Evolutionary conservation across 2,329 filamentous ascomycete genomes (phyloP).

Genomic region (Fusarium tricinctum): DNA sequence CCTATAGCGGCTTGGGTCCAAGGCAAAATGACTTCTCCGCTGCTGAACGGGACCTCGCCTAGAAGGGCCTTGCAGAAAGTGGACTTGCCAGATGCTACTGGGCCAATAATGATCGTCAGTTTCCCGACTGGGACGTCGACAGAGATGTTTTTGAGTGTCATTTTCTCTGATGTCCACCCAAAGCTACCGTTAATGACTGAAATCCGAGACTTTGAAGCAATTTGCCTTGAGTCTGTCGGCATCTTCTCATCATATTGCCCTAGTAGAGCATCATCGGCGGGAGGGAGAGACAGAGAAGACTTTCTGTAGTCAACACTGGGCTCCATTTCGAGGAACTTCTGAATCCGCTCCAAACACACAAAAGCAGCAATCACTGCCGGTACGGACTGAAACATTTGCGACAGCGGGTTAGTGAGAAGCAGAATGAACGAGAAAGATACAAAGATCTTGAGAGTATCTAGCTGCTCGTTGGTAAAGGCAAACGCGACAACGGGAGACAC

Average conservation of each 20-base stretch:
- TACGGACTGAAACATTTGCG: not conserved
- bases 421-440: not conserved
- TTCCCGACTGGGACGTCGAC: not conserved
- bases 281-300: conserved; percentile 2
- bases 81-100: conserved; percentile 3
- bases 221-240: not conserved
- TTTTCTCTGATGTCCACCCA: conserved; percentile 1
- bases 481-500: conserved; percentile 9
- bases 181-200: conserved; percentile 3
- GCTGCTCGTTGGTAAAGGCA: conserved; percentile 3
- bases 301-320: conserved; percentile 2
- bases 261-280: not conserved
- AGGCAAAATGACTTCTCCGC: not conserved
- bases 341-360: conserved; percentile 1
- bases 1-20: conserved; percentile 2
- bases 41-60: conserved; percentile 2
- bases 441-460: conserved; percentile 9
- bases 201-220: not conserved
- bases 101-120: not conserved
- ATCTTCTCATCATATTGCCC: not conserved
- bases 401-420: not conserved
- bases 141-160: not conserved
- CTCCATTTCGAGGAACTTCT: not conserved
- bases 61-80: conserved; percentile 2
- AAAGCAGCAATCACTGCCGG: conserved; percentile 4